Evolutionary conservation across 2,329 filamentous ascomycete species (phyloP).

Genomic region (Diaporthe eres): DNA sequence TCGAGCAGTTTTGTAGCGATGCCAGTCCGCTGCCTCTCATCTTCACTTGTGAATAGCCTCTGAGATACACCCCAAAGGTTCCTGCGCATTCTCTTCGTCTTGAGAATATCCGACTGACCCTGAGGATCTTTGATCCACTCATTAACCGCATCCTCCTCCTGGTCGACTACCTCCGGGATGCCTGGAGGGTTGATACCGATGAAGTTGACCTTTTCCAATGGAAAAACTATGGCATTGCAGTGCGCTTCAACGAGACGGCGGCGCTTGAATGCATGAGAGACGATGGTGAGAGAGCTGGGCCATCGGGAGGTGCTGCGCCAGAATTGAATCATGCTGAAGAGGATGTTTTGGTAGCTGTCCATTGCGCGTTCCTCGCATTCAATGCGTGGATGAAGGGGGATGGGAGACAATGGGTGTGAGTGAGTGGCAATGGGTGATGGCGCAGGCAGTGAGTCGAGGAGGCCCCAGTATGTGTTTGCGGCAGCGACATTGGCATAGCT

Average conservation of each 20-base stretch:
- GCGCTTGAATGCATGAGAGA: slow-evolving; percentile 80
- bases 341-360: slow-evolving; percentile 88
- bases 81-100: slow-evolving; percentile 62
- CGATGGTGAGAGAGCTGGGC: slow-evolving; percentile 71
- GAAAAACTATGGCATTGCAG: slow-evolving; percentile 72
- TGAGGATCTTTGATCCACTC: slow-evolving; percentile 70
- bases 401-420: slow-evolving; percentile 3
- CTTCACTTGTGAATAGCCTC: slow-evolving; percentile 57
- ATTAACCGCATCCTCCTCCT: slow-evolving; percentile 53
- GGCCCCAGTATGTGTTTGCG: slow-evolving; percentile 61
- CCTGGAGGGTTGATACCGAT: slow-evolving; percentile 76
- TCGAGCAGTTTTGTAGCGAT: slow-evolving; percentile 52
- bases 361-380: slow-evolving; percentile 79
- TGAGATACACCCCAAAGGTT: slow-evolving; percentile 65
- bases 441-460: slow-evolving; percentile 47
- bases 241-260: slow-evolving; percentile 74
- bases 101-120: slow-evolving; percentile 60
- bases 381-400: slow-evolving; percentile 58
- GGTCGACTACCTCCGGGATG: slow-evolving; percentile 42
- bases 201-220: slow-evolving; percentile 61
- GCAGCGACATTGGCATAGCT: slow-evolving; percentile 72
- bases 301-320: slow-evolving; percentile 62
- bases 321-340: slow-evolving; percentile 77
- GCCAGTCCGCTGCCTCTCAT: slow-evolving; percentile 53
- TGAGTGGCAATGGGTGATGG: not conserved